A percentile compares a stretch with the other conserved stretches of the same genome.
Evolutionary conservation across 768 basidiomycete species (phyloP).

Genomic region (Boletus insuetus): DNA sequence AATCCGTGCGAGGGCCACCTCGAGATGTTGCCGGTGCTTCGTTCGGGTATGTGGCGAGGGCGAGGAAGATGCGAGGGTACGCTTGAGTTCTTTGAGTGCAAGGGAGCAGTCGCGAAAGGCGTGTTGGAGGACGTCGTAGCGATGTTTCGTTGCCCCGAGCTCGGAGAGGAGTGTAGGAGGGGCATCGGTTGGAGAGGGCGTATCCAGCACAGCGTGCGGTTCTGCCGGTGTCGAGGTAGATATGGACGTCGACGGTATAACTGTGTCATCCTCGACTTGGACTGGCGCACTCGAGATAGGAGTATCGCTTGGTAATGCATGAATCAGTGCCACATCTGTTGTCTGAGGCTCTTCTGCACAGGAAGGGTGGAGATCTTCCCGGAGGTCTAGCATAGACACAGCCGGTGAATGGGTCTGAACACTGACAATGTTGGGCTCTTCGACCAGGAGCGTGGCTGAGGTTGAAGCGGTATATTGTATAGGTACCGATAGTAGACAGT

Average conservation of each 20-base stretch:
- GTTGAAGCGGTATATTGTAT: constrained; percentile 4
- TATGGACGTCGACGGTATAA: background rate
- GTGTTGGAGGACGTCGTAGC: constrained; percentile 61
- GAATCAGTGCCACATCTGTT: background rate
- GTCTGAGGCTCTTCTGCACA: background rate
- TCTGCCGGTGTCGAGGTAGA: background rate
- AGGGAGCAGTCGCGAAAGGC: constrained; percentile 69
- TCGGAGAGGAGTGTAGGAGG: constrained; percentile 43
- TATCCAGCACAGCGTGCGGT: background rate
- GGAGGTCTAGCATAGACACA: constrained; percentile 19
- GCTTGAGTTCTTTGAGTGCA: constrained; percentile 58
- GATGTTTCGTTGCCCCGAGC: constrained; percentile 43
- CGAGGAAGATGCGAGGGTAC: constrained; percentile 11
- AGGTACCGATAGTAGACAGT: background rate
- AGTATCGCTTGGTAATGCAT: background rate
- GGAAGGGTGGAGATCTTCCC: background rate
- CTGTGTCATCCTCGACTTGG: background rate
- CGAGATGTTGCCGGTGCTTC: constrained; percentile 33
- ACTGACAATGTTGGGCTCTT: constrained; percentile 5
- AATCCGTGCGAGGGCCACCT: constrained; percentile 56
- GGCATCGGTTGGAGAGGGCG: background rate
- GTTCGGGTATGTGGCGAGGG: background rate
- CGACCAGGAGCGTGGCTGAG: constrained; percentile 9
- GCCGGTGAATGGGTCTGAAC: constrained; percentile 12
- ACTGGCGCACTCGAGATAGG: background rate